Percentiles rank a stretch among this genome's conserved stretches.
Evolutionary conservation across 139 green algal species (phyloP).

Genomic region (Ettlia oleoabundans): DNA sequence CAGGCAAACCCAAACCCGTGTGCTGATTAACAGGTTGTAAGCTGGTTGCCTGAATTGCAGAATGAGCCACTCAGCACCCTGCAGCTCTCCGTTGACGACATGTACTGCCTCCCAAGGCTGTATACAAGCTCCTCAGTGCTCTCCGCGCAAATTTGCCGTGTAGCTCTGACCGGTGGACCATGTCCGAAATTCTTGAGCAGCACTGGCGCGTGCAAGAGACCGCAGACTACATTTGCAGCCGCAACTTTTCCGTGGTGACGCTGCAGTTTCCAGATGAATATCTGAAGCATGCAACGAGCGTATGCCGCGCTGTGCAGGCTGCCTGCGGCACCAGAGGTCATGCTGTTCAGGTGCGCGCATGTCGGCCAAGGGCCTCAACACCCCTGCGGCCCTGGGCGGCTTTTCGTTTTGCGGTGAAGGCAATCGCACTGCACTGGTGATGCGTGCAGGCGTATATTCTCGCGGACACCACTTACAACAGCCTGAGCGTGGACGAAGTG

Average conservation of each 20-base stretch:
- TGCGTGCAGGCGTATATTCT: conserved; percentile 73
- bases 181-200: no score
- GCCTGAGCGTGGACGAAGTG: conserved; percentile 82
- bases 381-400: no score
- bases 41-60: no score
- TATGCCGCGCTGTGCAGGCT: conserved; percentile 48
- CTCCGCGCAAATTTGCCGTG: no score
- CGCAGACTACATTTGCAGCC: conserved; percentile 51
- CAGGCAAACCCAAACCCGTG: no score
- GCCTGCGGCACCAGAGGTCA: conserved; percentile 9
- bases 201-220: conserved; percentile 37
- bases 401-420: background rate
- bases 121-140: no score
- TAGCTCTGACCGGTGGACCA: no score
- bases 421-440: background rate
- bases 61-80: no score
- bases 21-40: no score
- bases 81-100: no score
- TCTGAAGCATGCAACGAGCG: conserved; percentile 48
- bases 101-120: no score
- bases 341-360: conserved; percentile 28
- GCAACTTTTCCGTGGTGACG: conserved; percentile 54
- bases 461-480: conserved; percentile 88
- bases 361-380: background rate
- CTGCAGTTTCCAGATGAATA: conserved; percentile 82